Conservation (phyloP, 2,329 filamentous ascomycete genomes). For the Colletotrichum abscissum region DNA sequence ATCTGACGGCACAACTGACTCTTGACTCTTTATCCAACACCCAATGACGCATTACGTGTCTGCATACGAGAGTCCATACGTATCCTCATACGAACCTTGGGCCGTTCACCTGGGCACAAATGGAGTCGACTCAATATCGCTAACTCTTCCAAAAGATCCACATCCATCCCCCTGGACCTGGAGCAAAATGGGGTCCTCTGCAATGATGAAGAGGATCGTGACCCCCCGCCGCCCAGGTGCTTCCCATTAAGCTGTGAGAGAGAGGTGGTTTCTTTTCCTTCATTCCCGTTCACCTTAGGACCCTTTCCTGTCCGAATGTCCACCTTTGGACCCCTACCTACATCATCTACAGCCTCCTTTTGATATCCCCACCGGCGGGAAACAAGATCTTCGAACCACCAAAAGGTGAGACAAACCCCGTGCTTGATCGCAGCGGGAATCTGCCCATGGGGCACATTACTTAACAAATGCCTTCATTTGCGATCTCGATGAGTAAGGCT, state of each 20-base stretch:
- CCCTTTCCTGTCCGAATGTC: not conserved
- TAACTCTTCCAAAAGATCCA: constrained; percentile 6
- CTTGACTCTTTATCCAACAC: not conserved
- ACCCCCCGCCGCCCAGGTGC: not conserved
- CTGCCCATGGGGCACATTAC: not conserved
- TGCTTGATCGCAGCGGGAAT: not conserved
- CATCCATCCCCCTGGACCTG: constrained; percentile 2
- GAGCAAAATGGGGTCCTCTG: not conserved
- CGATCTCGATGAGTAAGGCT: not conserved
- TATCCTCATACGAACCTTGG: not conserved
- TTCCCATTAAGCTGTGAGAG: constrained; percentile 12
- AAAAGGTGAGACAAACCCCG: constrained; percentile 10
- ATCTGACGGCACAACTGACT: not conserved
- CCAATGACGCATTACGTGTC: not conserved
- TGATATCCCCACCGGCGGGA: constrained; percentile 8
- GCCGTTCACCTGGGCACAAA: not conserved
- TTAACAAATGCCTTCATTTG: not conserved
- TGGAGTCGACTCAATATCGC: constrained; percentile 15
- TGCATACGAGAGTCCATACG: not conserved
- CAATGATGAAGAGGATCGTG: constrained; percentile 23
- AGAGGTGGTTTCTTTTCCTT: constrained; percentile 9
- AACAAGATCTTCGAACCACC: constrained; percentile 1
- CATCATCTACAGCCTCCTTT: constrained; percentile 18
- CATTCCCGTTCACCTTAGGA: constrained; percentile 11
- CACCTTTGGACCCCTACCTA: constrained; percentile 23